Base-by-base conservation (phyloP, 192 early-diverging fungal genomes). In the Backusella psychrophila region DNA sequence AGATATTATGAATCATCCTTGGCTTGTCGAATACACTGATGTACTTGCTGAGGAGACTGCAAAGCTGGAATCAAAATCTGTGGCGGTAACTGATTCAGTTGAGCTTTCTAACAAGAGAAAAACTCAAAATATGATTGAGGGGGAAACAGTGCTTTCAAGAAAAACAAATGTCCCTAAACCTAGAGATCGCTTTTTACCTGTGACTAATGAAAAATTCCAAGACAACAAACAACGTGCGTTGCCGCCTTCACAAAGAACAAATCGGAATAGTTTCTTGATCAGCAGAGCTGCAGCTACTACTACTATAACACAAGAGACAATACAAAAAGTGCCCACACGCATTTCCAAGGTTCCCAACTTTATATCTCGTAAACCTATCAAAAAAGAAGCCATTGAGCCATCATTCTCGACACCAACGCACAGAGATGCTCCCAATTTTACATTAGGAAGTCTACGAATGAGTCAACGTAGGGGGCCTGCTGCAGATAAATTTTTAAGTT, bases 1-100 rank as follows among this genome's bases (percentile, higher is more conserved):
- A 39, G 83, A 87, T 11, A 89, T 93, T 53, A 91, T 89, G 80
- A 69, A 75, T 11, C 92, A 93, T 74, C 82, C 83, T 19, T 90
- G 89, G 89, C 75, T 90, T 26, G 14, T 19, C 26, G 31, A 31
- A 9, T 38, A 74, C 35, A 36, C 14, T 15, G 49, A 65, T 66
- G n/a, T 74, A 31, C 38, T 74, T 65, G 17, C 31, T 21, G 31
- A 35, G 8, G 53, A 33, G 29, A 26, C 7, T 38, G 36, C 9
- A n/a, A 23, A 36, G 35, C 19, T 23, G 1, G 17, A 29, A 35
- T 19, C 33, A 38, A 21, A 38, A 26, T 33, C 6, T 56, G 19
- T 59, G 12, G 56, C 23, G 56, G 4, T 12, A 29, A 14, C 21
- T 63, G 56, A 5, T 9, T 14, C 56, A 23, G 3, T 63, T 29